Base-by-base conservation (phyloP, 2,329 filamentous ascomycete species). In the Aspergillus sp. region DNA sequence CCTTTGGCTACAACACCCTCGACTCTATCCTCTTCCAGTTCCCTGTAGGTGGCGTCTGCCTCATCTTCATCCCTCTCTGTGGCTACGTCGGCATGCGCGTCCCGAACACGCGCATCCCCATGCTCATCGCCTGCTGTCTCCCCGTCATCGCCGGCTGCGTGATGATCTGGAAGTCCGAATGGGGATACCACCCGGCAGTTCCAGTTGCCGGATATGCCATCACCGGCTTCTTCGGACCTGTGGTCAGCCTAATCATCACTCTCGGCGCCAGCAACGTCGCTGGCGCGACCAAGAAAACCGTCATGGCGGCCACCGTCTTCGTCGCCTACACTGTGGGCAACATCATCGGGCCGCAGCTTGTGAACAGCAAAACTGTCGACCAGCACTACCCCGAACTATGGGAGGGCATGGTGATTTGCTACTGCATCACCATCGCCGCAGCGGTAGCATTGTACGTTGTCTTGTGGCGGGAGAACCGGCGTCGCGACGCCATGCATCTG, bases 281-380 rank as follows among this genome's bases (percentile, higher is more conserved):
- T 0, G 90, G 90, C 0, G 84, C 89, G 23, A 92, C 89, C 0
- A 92, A 92, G 78, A 92, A 92, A 80, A 89, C 87, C 64, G 87
- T 89, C 68, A 91, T 90, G 82, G 88, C 89, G 0, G 87, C 87
- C 0, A 87, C 87, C 0, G 88, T 91, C 1, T 92, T 92, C 63
- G 88, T 91, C 0, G 89, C 88, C 0, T 92, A 92, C 69, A 90
- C 88, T 58, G 86, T 92, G 6, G 85, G 89, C 1, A 92, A 92
- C 67, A 92, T 92, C 54, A 86, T 92, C 23, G 89, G 89, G 0
- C 90, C 90, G 3, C 88, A 90, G 74, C 79, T 92, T 41, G 84
- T 92, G 43, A 85, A 85, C 67, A 87, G 83, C n/a, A 79, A 89
- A 73, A 88, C 86, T 0, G 88, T 88, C 65, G 75, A 71, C 0